phyloP scores from a whole-genome alignment of 2,329 filamentous ascomycete species.

The Venturia oleaginea region DNA sequence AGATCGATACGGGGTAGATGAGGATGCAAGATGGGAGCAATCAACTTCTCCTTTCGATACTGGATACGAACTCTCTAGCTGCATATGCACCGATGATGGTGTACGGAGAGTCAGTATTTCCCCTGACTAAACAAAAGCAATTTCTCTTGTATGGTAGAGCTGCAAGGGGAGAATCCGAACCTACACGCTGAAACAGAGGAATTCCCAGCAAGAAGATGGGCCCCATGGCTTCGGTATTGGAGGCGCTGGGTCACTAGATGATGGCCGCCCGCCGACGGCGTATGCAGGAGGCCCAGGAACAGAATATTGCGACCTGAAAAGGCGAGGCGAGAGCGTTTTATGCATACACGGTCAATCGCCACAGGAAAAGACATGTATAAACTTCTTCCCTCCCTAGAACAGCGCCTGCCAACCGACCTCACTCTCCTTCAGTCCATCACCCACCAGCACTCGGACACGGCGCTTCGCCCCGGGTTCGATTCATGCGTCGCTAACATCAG shows the following conservation, averaged over 20 bases:
- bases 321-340: too few relatives aligned
- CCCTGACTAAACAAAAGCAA: too few relatives aligned
- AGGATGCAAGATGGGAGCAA: background rate
- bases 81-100: background rate
- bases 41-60: too few relatives aligned
- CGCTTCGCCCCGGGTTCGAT: background rate
- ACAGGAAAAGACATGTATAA: too few relatives aligned
- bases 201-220: background rate
- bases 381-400: too few relatives aligned
- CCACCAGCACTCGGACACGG: background rate
- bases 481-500: slow-evolving; percentile 2
- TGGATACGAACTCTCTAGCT: too few relatives aligned
- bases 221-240: background rate
- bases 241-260: too few relatives aligned
- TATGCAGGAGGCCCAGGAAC: background rate
- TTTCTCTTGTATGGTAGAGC: too few relatives aligned
- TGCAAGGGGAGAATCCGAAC: background rate
- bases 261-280: too few relatives aligned
- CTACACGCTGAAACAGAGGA: background rate
- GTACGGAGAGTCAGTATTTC: background rate
- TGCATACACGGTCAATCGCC: background rate
- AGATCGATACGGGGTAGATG: background rate
- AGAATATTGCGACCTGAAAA: too few relatives aligned
- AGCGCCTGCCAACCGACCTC: background rate
- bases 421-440: background rate